Conservation (phyloP, 495 filamentous ascomycete genomes). For the Pseudomonodictys pantanalensis region DNA sequence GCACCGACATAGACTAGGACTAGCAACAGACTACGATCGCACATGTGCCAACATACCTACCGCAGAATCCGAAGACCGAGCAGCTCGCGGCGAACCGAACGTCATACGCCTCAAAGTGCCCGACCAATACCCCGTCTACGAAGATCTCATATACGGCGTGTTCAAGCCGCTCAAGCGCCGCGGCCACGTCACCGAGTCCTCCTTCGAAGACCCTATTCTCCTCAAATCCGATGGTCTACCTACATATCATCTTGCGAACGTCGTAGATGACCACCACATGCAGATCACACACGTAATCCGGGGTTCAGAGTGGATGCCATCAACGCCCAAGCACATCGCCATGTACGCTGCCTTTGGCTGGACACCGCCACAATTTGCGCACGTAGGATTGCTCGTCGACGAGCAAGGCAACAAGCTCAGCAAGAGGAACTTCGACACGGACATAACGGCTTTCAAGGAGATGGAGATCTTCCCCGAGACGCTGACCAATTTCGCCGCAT, state of each 20-base stretch:
- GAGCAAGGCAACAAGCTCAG: constrained; percentile 76
- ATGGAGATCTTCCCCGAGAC: constrained; percentile 68
- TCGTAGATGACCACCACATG: constrained; percentile 94
- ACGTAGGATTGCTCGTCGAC: constrained; percentile 83
- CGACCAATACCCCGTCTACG: constrained; percentile 57
- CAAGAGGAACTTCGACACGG: constrained; percentile 74
- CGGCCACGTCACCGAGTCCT: constrained; percentile 44
- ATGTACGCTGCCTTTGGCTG: constrained; percentile 89
- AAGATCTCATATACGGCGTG: constrained; percentile 71
- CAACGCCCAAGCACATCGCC: constrained; percentile 82
- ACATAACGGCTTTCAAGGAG: constrained; percentile 66
- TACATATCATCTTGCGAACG: constrained; percentile 96
- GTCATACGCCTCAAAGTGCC: constrained; percentile 71
- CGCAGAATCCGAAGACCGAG: constrained; percentile 66
- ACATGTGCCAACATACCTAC: constrained; percentile 64
- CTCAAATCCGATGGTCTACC: constrained; percentile 87
- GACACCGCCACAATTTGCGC: constrained; percentile 77
- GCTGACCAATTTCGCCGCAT: constrained; percentile 76
- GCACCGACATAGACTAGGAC: constrained; percentile 56
- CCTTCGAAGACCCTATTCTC: constrained; percentile 76
- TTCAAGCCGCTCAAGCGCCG: constrained; percentile 42
- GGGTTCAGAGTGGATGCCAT: constrained; percentile 90
- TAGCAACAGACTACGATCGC: constrained; percentile 71
- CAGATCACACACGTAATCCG: constrained; percentile 92
- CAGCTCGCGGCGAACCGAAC: constrained; percentile 64